Percentiles rank a stretch among this genome's conserved stretches.
These are phyloP conservation scores for Xylaria digitata DNA, from an alignment of 2,329 filamentous ascomycete species.

Conservation along the genomic window DNA sequence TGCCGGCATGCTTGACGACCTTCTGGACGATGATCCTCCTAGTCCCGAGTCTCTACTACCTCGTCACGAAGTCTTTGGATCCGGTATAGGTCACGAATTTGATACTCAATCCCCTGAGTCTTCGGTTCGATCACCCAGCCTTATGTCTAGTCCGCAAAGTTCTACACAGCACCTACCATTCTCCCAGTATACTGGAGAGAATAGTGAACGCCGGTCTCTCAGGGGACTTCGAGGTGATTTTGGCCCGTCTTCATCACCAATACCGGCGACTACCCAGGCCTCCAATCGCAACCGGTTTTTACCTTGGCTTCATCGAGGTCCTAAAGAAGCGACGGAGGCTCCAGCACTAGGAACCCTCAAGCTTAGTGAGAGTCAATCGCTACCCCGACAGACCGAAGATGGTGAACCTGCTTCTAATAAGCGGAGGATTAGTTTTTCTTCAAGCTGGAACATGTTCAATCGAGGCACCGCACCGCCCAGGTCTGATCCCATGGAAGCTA, in stretches of 20 bases:
- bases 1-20: conserved; percentile 72
- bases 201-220: conserved; percentile 58
- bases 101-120: conserved; percentile 71
- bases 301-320: conserved; percentile 69
- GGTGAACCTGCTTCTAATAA: conserved; percentile 63
- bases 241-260: conserved; percentile 57
- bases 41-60: conserved; percentile 53
- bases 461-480: conserved; percentile 57
- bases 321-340: conserved; percentile 70
- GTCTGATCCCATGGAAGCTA: conserved; percentile 56
- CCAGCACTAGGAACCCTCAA: conserved; percentile 77
- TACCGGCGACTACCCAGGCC: conserved; percentile 49
- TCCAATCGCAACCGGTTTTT: conserved; percentile 65
- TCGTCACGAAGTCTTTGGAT: conserved; percentile 53
- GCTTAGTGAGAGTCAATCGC: conserved; percentile 79
- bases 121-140: conserved; percentile 66
- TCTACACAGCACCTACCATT: conserved; percentile 70
- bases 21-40: conserved; percentile 68
- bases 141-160: conserved; percentile 70
- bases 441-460: conserved; percentile 68
- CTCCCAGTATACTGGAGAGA: conserved; percentile 60
- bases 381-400: conserved; percentile 72
- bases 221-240: conserved; percentile 48
- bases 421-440: conserved; percentile 68
- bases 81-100: conserved; percentile 53